Conservation (phyloP, 441 rosid genomes). For the Populus hybrid region DNA sequence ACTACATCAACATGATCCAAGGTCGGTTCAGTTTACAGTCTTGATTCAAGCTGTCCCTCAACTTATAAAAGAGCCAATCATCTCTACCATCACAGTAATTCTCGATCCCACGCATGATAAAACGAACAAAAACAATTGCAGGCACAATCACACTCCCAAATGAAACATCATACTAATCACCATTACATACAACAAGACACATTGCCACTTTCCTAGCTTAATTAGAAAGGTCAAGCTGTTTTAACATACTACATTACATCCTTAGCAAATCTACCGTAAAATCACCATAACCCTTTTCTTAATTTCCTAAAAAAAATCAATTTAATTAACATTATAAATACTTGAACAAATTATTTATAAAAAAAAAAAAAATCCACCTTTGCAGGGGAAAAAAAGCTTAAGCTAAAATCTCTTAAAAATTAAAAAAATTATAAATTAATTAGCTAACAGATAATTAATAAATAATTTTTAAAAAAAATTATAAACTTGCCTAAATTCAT, state of each 20-base stretch:
- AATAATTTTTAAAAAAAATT: neutral
- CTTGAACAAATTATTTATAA: too few species aligned
- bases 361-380: too few species aligned
- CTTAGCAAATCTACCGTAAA: neutral
- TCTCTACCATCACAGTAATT: neutral
- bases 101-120: too few species aligned
- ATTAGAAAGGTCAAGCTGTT: neutral
- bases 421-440: neutral
- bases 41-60: neutral
- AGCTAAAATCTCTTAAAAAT: too few species aligned
- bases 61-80: neutral
- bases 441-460: neutral
- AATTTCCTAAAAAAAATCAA: neutral
- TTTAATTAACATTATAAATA: too few species aligned
- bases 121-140: too few species aligned
- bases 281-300: neutral
- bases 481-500: conserved; percentile 24
- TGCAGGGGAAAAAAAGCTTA: too few species aligned
- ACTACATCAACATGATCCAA: neutral
- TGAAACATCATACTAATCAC: neutral
- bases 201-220: neutral
- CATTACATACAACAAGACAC: neutral
- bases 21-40: neutral
- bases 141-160: too few species aligned
- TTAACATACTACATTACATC: neutral